A percentile compares a stretch with the other conserved stretches of the same genome.
These are phyloP conservation scores for Yamadazyma sp. DNA, from an alignment of 1,139 yeast species.

Conservation along the genomic window DNA sequence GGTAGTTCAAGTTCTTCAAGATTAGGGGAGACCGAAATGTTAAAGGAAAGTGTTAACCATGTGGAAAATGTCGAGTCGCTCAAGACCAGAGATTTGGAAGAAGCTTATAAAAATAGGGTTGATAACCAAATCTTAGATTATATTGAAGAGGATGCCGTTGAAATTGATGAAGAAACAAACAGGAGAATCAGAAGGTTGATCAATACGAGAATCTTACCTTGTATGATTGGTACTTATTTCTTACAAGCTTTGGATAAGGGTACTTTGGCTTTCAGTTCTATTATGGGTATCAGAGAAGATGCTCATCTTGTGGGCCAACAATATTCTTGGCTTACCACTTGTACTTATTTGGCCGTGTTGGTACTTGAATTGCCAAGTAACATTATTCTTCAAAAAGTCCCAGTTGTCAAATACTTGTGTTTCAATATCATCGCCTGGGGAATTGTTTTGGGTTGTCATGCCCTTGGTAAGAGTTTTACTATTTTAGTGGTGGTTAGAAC, in stretches of 20 bases:
- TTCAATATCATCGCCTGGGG: conserved; percentile 43
- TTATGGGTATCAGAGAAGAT: conserved; percentile 48
- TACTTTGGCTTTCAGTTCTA: conserved; percentile 47
- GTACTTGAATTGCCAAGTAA: conserved; percentile 48
- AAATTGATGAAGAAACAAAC: conserved; percentile 23
- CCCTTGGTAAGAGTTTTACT: conserved; percentile 38
- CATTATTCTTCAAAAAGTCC: conserved; percentile 35
- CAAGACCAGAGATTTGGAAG: conserved; percentile 3
- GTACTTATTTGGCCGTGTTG: conserved; percentile 45
- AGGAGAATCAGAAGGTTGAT: conserved; percentile 19
- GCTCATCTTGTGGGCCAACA: conserved; percentile 29
- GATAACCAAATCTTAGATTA: conserved; percentile 22
- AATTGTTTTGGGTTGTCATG: conserved; percentile 34
- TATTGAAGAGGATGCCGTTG: conserved; percentile 21
- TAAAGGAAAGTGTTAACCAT: conserved; percentile 13
- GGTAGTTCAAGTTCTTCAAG: conserved; percentile 5
- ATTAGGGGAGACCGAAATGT: conserved; percentile 11
- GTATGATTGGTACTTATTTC: conserved; percentile 41
- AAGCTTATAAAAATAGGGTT: conserved; percentile 10
- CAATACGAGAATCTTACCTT: conserved; percentile 27
- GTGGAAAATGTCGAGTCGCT: conserved; percentile 12
- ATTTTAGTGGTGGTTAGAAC: conserved; percentile 42
- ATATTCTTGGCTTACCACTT: conserved; percentile 42
- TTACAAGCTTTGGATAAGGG: conserved; percentile 48
- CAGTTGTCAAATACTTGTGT: conserved; percentile 38